Percentiles rank a stretch among this genome's conserved stretches.
Conservation (phyloP, 2,329 filamentous ascomycete species). For the Cadophora luteo-olivacea region DNA sequence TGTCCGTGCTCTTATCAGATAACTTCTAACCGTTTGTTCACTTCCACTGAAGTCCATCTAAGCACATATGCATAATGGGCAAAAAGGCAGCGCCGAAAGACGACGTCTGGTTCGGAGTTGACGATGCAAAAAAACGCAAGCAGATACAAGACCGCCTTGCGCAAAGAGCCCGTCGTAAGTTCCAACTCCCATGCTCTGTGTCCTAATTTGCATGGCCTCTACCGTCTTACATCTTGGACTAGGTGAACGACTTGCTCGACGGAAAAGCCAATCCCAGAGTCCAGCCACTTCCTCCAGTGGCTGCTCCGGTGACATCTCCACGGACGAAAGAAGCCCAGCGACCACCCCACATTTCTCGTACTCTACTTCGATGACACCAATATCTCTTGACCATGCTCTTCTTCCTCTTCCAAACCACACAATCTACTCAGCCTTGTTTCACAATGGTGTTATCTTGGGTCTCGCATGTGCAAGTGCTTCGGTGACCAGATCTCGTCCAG, state of each 20-base stretch:
- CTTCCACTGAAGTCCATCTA: no score
- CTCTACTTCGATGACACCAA: not conserved
- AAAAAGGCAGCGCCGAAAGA: no score
- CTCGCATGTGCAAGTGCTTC: conserved; percentile 25
- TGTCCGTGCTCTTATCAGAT: no score
- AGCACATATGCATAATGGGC: no score
- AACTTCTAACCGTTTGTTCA: no score
- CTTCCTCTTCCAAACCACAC: conserved; percentile 15
- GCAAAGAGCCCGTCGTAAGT: conserved; percentile 35
- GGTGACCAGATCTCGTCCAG: conserved; percentile 13
- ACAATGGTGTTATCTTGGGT: conserved; percentile 31
- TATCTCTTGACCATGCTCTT: not conserved
- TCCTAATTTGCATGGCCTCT: not conserved
- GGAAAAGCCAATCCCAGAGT: no score
- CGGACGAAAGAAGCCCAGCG: not conserved
- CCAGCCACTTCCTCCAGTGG: no score
- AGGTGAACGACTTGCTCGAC: no score
- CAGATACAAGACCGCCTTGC: conserved; percentile 36
- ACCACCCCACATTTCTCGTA: not conserved
- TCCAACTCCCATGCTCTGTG: not conserved
- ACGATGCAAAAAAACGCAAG: conserved; percentile 32
- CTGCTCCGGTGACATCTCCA: no score
- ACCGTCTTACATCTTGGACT: no score
- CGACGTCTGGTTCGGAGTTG: conserved; percentile 26
- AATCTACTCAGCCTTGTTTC: conserved; percentile 30